Evolutionary conservation across 352 stramenopile genomes (phyloP), one percentile per base, ranked within the genome.

Genomic region (Globisporangium perplexum): DNA sequence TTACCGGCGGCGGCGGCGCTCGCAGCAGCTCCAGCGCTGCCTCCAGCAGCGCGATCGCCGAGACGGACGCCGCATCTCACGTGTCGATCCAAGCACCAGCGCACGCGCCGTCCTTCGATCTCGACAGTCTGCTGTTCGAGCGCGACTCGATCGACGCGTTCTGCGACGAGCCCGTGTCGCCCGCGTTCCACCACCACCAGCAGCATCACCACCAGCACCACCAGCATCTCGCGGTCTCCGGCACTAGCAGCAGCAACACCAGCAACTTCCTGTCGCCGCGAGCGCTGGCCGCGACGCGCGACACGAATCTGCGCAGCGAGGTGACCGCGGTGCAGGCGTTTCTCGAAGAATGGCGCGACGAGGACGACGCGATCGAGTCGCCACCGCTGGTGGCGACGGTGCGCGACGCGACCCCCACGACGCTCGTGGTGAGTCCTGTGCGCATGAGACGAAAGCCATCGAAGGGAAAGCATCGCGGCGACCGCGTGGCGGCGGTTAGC

Each of bases 91-190:
- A 36, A 11, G 31, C 31, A 36, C 28, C 28, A 41, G 35, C 14
- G 35, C 18, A 41, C 18, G 38, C 45, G 18, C 1, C 26, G 28
- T 20, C 17, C 15, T 49, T 56, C 39, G 50, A 56, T 39, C 38
- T 56, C n/a, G 50, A 56, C 39, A 12, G 47, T 24, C 50, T 56
- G 26, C 50, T 49, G 26, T 28, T 56, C 22, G 30, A 23, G 43
- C 50, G 50, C 50, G 50, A 56, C 50, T 56, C 50, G 28, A 47
- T 56, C 26, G 50, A 56, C 14, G 50, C 23, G 1, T 56, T 41
- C 41, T 41, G 42, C 14, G 41, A 55, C 1, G n/a, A 7, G n/a
- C 38, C 38, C 38, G 15, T 17, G 38, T 17, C 17, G 7, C 17
- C 12, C 38, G 38, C n/a, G 7, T 43, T 43, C 6, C 38, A 43